phyloP scores from a whole-genome alignment of 768 basidiomycete species.

The Guyanaporus albipodus region DNA sequence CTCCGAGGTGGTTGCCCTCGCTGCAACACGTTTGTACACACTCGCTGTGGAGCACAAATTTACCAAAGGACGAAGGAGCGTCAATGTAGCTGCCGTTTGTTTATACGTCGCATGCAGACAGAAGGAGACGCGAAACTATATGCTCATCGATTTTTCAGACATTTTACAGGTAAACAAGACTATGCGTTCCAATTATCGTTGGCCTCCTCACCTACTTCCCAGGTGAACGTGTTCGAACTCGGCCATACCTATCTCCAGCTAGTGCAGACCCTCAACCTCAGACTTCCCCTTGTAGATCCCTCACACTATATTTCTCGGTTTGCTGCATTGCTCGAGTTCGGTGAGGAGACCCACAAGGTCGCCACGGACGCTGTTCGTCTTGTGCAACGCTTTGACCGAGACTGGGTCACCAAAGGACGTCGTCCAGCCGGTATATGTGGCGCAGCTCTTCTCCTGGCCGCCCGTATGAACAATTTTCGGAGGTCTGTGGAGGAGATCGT shows the following conservation, averaged over 20 bases:
- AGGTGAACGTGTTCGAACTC: conserved; percentile 98
- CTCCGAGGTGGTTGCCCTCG: conserved; percentile 73
- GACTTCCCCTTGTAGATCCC: conserved; percentile 88
- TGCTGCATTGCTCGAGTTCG: conserved; percentile 91
- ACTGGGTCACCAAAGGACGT: conserved; percentile 96
- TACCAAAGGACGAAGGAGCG: conserved; percentile 85
- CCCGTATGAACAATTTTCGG: conserved; percentile 97
- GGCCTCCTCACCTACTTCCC: neutral
- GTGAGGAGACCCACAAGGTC: conserved; percentile 88
- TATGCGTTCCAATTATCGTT: neutral
- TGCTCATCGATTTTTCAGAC: conserved; percentile 99
- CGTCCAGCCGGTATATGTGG: conserved; percentile 98
- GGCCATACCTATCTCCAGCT: conserved; percentile 96
- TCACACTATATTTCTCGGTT: conserved; percentile 97
- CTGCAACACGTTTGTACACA: conserved; percentile 85
- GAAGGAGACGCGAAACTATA: conserved; percentile 86
- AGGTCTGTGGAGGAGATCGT: conserved; percentile 93
- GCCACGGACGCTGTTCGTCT: conserved; percentile 92
- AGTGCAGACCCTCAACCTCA: conserved; percentile 80
- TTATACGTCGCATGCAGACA: conserved; percentile 91
- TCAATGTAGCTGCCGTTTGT: conserved; percentile 94
- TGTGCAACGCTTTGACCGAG: conserved; percentile 89
- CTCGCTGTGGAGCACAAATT: conserved; percentile 94
- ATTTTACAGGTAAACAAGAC: conserved; percentile 64
- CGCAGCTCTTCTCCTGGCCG: conserved; percentile 90